A percentile compares a stretch with the other conserved stretches of the same genome.
Evolutionary conservation across 139 green algal genomes (phyloP).

Genomic region (Asterochloris sp.): DNA sequence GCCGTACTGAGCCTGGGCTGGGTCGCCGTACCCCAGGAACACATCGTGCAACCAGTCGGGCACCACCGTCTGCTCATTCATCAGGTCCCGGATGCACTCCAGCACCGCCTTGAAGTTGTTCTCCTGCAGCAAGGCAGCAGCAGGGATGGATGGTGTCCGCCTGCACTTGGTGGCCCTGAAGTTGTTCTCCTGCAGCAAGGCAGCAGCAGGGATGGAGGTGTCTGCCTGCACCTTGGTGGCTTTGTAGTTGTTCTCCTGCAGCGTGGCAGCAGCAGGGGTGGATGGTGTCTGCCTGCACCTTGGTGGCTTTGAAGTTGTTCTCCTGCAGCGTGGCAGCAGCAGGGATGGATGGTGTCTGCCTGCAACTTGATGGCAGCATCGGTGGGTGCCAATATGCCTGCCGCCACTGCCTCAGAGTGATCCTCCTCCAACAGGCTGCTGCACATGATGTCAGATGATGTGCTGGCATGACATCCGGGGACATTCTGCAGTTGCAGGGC

Average conservation of each 20-base stretch:
- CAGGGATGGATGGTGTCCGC: slow-evolving; percentile 1
- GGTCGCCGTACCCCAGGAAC: slow-evolving; percentile 96
- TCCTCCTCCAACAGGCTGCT: too few species aligned
- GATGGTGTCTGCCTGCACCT: slow-evolving; percentile 56
- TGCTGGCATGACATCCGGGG: too few species aligned
- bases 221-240: slow-evolving; percentile 61
- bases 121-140: slow-evolving; percentile 54
- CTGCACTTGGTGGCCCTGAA: slow-evolving; percentile 86
- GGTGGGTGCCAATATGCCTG: too few species aligned
- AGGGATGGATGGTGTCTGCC: slow-evolving; percentile 6
- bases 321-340: slow-evolving; percentile 50
- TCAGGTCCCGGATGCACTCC: slow-evolving; percentile 91
- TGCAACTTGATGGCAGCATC: slow-evolving; percentile 55
- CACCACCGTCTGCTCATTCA: slow-evolving; percentile 79
- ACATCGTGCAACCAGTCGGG: slow-evolving; percentile 95
- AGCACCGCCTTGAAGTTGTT: slow-evolving; percentile 99
- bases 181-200: slow-evolving; percentile 87
- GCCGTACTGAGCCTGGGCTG: slow-evolving; percentile 72
- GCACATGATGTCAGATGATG: too few species aligned
- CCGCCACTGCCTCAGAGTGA: too few species aligned
- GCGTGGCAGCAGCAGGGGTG: not conserved
- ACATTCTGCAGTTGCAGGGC: too few species aligned
- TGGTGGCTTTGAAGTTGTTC: slow-evolving; percentile 94
- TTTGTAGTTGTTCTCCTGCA: slow-evolving; percentile 98
- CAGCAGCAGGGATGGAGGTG: not conserved